Conservation (phyloP, 2,329 filamentous ascomycete species). For the Curvularia sp. region DNA sequence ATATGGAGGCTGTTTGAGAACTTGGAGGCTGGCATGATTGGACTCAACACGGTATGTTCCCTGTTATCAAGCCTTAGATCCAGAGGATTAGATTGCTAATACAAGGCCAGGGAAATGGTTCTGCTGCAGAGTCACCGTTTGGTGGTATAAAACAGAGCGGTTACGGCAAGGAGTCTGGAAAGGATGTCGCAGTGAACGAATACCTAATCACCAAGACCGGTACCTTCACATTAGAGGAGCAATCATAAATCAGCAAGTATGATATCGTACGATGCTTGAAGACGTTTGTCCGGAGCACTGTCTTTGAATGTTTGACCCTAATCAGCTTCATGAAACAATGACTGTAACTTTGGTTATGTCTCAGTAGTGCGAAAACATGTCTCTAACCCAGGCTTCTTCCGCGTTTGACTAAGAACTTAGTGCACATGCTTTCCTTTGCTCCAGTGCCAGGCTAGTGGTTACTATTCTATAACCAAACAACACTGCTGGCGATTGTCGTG, state of each 20-base stretch:
- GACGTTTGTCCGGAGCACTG: slow-evolving; percentile 6
- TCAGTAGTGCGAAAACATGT: background rate
- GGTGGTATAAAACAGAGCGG: slow-evolving; percentile 73
- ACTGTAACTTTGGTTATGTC: slow-evolving; percentile 2
- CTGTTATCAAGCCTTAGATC: background rate
- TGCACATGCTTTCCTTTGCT: background rate
- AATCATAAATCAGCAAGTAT: slow-evolving; percentile 17
- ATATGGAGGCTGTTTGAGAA: slow-evolving; percentile 72
- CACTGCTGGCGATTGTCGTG: background rate
- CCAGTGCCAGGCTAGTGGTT: background rate
- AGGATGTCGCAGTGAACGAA: slow-evolving; percentile 69
- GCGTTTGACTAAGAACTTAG: background rate
- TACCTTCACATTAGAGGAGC: slow-evolving; percentile 64
- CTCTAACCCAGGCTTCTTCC: background rate
- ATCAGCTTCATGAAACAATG: slow-evolving; percentile 3
- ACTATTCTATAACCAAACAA: background rate
- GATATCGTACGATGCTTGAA: background rate
- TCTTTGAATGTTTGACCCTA: slow-evolving; percentile 8
- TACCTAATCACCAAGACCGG: slow-evolving; percentile 71
- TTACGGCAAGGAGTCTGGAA: slow-evolving; percentile 72
- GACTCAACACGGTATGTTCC: slow-evolving; percentile 64
- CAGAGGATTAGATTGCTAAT: slow-evolving; percentile 12
- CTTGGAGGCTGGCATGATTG: slow-evolving; percentile 74
- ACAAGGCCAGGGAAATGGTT: slow-evolving; percentile 61
- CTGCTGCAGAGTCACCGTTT: slow-evolving; percentile 71